These are phyloP conservation scores for Trichoderma afroharzianum DNA, from an alignment of 2,329 filamentous ascomycete genomes.

Conservation along the genomic window DNA sequence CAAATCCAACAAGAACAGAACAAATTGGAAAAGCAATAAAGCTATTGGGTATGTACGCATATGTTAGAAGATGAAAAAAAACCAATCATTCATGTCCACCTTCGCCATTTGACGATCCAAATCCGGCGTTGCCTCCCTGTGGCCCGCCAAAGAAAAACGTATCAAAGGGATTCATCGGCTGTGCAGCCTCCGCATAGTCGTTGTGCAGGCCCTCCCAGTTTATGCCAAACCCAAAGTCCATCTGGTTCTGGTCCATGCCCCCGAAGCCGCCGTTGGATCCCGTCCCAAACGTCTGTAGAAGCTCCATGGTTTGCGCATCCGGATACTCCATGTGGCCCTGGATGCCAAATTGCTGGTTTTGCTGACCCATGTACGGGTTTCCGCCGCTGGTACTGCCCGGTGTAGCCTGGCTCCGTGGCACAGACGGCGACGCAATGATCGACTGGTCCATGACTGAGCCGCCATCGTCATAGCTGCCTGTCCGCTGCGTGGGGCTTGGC, in stretches of 20 bases:
- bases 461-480: constrained; percentile 28
- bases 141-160: constrained; percentile 68
- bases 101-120: constrained; percentile 20
- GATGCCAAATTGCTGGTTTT: constrained; percentile 29
- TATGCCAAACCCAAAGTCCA: constrained; percentile 65
- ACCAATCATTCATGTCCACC: too few species aligned
- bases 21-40: background rate
- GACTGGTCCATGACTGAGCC: constrained; percentile 38
- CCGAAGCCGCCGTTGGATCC: constrained; percentile 32
- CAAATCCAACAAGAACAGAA: background rate
- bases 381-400: constrained; percentile 31
- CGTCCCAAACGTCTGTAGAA: constrained; percentile 44
- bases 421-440: constrained; percentile 44
- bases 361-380: constrained; percentile 17
- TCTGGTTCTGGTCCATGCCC: constrained; percentile 43
- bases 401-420: constrained; percentile 35
- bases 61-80: too few species aligned
- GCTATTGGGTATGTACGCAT: background rate
- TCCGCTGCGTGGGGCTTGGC: constrained; percentile 30
- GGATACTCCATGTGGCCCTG: constrained; percentile 38
- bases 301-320: constrained; percentile 53
- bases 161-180: constrained; percentile 66
- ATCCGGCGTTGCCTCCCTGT: constrained; percentile 30
- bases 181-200: constrained; percentile 57
- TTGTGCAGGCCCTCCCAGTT: constrained; percentile 62